Conservation (phyloP, 2,329 filamentous ascomycete species). For the Colletotrichum zoysiae region DNA sequence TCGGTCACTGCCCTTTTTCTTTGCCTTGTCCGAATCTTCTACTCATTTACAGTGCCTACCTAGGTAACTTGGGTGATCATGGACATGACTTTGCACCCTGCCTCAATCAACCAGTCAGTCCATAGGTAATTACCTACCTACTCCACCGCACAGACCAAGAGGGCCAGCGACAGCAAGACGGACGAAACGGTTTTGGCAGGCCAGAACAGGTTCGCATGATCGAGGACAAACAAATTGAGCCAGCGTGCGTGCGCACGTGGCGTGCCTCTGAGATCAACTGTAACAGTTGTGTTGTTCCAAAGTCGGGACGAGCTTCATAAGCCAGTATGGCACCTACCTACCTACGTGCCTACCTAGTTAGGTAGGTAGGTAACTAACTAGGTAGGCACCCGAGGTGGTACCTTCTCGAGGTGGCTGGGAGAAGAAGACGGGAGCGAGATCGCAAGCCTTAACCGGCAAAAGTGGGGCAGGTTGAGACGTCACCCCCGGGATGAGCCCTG, state of each 20-base stretch:
- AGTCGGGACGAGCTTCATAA: constrained; percentile 10
- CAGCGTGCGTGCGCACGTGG: too few relatives aligned
- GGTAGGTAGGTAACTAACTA: too few relatives aligned
- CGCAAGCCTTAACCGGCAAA: constrained; percentile 8
- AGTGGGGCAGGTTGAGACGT: constrained; percentile 13
- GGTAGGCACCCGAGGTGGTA: too few relatives aligned
- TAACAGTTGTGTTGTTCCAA: not conserved
- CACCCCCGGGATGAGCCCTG: constrained; percentile 16
- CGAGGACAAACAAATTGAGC: not conserved
- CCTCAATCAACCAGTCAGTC: too few relatives aligned
- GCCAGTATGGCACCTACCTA: too few relatives aligned
- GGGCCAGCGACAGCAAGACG: not conserved
- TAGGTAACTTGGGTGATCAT: too few relatives aligned
- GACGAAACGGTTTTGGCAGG: not conserved
- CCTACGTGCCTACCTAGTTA: too few relatives aligned
- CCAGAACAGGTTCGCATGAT: not conserved
- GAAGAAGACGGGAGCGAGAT: constrained; percentile 12
- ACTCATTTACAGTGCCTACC: not conserved
- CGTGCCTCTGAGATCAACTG: too few relatives aligned
- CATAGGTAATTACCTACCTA: too few relatives aligned
- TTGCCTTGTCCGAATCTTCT: not conserved
- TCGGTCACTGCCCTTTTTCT: not conserved
- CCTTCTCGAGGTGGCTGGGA: not conserved
- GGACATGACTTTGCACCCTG: too few relatives aligned
- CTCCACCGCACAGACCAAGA: too few relatives aligned